These are phyloP conservation scores for Tinospora cordifolia DNA, from an alignment of 164 flowering plant genomes.

Conservation along the genomic window DNA sequence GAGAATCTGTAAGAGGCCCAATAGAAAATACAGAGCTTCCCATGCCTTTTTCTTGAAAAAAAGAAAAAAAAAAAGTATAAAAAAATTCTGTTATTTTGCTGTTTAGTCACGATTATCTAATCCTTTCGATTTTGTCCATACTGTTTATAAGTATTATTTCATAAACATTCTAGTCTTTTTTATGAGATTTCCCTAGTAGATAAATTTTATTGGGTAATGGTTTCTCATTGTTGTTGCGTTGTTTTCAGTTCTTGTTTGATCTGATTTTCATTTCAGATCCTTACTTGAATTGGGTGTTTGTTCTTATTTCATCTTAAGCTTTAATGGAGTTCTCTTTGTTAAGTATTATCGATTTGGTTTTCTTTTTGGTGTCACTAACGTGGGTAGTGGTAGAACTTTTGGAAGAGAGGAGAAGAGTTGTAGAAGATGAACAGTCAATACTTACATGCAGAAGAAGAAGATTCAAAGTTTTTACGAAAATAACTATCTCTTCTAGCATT, in stretches of 20 bases:
- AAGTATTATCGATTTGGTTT: conserved; percentile 22
- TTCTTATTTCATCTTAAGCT: neutral
- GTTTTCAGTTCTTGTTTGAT: neutral
- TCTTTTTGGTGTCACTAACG: conserved; percentile 23
- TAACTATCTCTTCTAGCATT: conserved; percentile 27
- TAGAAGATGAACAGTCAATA: conserved; percentile 6
- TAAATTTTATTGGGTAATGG: no score
- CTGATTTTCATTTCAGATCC: neutral
- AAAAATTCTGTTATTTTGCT: neutral
- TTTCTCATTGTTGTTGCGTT: no score
- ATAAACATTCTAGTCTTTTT: neutral
- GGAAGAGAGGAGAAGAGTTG: conserved; percentile 21
- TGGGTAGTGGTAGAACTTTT: conserved; percentile 40
- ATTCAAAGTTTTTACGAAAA: conserved; percentile 9
- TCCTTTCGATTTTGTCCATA: neutral
- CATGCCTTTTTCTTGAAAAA: neutral
- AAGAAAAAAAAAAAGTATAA: neutral
- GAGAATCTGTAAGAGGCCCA: neutral
- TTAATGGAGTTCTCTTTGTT: conserved; percentile 28
- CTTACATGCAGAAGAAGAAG: conserved; percentile 7
- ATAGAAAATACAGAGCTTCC: neutral
- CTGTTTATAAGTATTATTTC: neutral
- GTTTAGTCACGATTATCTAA: neutral
- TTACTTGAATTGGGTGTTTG: conserved; percentile 5
- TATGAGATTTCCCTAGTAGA: neutral